phyloP scores from a whole-genome alignment of 140 eudicot genomes.

The Erigeron philadelphicus region DNA sequence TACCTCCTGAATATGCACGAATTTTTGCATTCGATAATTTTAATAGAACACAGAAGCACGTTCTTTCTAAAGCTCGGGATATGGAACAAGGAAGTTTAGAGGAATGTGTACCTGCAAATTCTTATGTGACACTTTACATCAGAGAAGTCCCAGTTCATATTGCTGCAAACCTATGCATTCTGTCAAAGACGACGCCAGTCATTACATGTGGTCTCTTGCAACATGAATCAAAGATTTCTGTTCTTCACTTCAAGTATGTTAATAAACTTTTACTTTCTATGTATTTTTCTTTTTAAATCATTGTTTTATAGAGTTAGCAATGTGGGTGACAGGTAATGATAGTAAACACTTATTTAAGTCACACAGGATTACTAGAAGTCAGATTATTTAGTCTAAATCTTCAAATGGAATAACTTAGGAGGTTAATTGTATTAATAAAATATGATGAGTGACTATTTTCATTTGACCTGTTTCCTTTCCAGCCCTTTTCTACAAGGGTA shows the following conservation, averaged over 20 bases:
- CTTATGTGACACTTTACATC: constrained; percentile 71
- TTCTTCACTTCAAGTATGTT: constrained; percentile 85
- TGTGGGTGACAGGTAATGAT: not conserved
- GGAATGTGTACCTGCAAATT: constrained; percentile 52
- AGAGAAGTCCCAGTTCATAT: constrained; percentile 49
- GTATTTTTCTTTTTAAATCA: not conserved
- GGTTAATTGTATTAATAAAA: no score
- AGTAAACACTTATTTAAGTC: no score
- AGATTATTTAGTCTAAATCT: no score
- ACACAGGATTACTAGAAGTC: no score
- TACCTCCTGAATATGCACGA: constrained; percentile 76
- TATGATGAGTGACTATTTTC: no score
- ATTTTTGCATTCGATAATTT: constrained; percentile 83
- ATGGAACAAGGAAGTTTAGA: constrained; percentile 53
- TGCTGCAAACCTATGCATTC: constrained; percentile 48
- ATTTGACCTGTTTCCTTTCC: no score
- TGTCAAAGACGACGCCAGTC: constrained; percentile 49
- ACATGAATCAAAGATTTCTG: constrained; percentile 93
- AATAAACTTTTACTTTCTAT: not conserved
- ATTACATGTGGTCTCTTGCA: constrained; percentile 80
- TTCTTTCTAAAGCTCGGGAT: constrained; percentile 63
- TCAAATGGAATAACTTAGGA: no score
- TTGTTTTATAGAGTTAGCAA: not conserved
- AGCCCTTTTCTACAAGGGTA: no score
- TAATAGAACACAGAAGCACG: constrained; percentile 72